Conservation (phyloP, 495 filamentous ascomycete genomes). For the Hypoxylon lienhwacheense region DNA sequence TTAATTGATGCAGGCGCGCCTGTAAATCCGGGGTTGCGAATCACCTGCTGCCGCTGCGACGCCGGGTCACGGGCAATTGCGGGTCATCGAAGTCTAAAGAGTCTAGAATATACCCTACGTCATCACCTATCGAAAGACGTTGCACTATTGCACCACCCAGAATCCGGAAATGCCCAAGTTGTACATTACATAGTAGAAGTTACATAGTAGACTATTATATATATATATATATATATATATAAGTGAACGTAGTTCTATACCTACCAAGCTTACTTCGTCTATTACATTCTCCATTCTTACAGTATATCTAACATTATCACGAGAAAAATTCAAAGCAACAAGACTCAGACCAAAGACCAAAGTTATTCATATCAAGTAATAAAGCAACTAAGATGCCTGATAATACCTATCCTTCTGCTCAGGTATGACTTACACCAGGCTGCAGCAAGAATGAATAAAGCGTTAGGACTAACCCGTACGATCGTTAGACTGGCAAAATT, state of each 20-base stretch:
- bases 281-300: not conserved
- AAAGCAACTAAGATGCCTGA: slow-evolving; percentile 33
- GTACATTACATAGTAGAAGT: too few relatives aligned
- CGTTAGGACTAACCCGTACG: not conserved
- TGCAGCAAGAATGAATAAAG: not conserved
- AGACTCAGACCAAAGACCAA: slow-evolving; percentile 1
- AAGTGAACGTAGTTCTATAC: slow-evolving; percentile 3
- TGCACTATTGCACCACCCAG: slow-evolving; percentile 24
- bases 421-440: slow-evolving; percentile 26
- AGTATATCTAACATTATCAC: not conserved
- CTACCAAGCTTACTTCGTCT: not conserved
- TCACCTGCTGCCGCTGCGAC: slow-evolving; percentile 35
- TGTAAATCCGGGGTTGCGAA: slow-evolving; percentile 34
- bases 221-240: too few relatives aligned
- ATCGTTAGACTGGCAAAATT: slow-evolving; percentile 36
- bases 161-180: slow-evolving; percentile 1
- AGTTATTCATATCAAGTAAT: not conserved
- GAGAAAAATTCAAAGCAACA: not conserved
- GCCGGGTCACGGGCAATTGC: slow-evolving; percentile 39
- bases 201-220: slow-evolving; percentile 8
- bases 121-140: slow-evolving; percentile 31
- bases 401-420: slow-evolving; percentile 21
- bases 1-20: slow-evolving; percentile 17
- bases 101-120: slow-evolving; percentile 31
- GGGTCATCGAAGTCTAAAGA: slow-evolving; percentile 25